Evolutionary conservation across 257 asterid species (phyloP).

Genomic region (Plantago major): DNA sequence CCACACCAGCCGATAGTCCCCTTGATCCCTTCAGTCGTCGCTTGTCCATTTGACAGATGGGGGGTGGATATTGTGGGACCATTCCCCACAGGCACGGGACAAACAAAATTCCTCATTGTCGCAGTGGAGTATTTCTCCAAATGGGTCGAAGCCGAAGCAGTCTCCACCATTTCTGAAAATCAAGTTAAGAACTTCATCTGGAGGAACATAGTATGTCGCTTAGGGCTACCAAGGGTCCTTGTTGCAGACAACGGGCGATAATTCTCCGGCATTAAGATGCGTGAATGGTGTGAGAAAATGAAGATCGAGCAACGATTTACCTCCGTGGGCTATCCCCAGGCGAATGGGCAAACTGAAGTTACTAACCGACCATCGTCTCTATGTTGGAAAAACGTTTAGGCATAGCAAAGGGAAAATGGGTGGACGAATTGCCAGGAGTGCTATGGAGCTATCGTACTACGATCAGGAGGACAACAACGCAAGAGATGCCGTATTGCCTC

Average conservation of each 20-base stretch:
- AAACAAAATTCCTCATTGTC: not conserved
- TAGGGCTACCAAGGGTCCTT: not conserved
- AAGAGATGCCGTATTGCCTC: too few species aligned
- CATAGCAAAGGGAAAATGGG: not conserved
- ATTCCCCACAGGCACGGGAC: not conserved
- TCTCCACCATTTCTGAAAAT: not conserved
- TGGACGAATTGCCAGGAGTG: too few species aligned
- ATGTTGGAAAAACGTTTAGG: too few species aligned
- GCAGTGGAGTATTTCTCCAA: not conserved
- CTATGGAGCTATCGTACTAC: too few species aligned
- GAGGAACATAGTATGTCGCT: not conserved
- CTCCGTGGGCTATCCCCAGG: not conserved
- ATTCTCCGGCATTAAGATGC: not conserved
- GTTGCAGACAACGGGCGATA: not conserved
- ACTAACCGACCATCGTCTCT: not conserved
- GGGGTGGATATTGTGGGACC: not conserved
- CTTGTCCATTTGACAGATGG: not conserved
- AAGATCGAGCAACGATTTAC: not conserved
- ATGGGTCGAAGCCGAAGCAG: not conserved
- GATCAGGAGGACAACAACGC: too few species aligned
- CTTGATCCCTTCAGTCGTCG: not conserved
- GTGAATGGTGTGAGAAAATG: not conserved
- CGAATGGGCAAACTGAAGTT: not conserved
- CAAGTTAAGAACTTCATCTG: not conserved
- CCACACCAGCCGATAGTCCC: not conserved